Percentiles rank a stretch among this genome's conserved stretches.
Evolutionary conservation across 2,329 filamentous ascomycete genomes (phyloP).

Genomic region (Cladophialophora chaetospira): DNA sequence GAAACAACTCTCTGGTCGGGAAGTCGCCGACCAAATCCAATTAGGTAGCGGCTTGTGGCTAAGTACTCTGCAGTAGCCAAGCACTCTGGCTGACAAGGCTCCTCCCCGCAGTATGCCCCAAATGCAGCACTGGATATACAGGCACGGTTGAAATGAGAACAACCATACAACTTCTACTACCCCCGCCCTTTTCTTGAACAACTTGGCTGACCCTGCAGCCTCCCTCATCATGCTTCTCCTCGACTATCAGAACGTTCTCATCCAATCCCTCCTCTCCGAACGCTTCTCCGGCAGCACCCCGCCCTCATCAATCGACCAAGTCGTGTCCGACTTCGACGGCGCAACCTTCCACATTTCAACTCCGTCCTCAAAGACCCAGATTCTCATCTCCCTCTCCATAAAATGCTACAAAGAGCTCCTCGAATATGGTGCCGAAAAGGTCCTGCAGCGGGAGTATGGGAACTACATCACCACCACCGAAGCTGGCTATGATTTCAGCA

Average conservation of each 20-base stretch:
- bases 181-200: background rate
- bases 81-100: too few species aligned
- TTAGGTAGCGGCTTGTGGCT: too few species aligned
- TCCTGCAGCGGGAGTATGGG: conserved; percentile 93
- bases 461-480: conserved; percentile 86
- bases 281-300: conserved; percentile 72
- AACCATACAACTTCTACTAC: too few species aligned
- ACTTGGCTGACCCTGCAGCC: background rate
- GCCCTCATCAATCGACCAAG: conserved; percentile 80
- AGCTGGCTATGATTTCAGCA: conserved; percentile 92
- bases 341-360: conserved; percentile 99
- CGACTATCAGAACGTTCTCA: conserved; percentile 98
- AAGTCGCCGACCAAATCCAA: too few species aligned
- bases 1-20: too few species aligned
- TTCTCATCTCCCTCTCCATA: conserved; percentile 90
- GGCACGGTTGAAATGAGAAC: too few species aligned
- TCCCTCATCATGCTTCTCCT: conserved; percentile 73
- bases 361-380: conserved; percentile 88
- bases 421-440: conserved; percentile 86
- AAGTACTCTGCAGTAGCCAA: too few species aligned
- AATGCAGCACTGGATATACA: too few species aligned
- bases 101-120: too few species aligned
- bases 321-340: conserved; percentile 97
- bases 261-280: conserved; percentile 94
- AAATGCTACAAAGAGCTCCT: conserved; percentile 93